These are phyloP conservation scores for Geotrichum macrosporum DNA, from an alignment of 1,139 yeast genomes.

Conservation along the genomic window DNA sequence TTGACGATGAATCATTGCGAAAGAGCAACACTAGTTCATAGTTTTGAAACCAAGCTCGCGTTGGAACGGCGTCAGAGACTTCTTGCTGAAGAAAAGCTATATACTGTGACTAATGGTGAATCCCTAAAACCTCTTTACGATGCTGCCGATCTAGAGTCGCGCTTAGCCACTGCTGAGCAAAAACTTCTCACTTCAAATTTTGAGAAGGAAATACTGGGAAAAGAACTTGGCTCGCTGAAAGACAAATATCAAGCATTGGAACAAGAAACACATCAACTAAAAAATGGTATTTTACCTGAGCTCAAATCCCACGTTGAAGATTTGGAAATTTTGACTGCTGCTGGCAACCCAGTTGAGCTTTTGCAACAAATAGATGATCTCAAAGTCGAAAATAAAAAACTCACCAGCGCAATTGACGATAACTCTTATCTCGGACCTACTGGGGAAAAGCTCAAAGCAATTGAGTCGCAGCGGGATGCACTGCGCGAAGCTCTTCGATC, in stretches of 20 bases:
- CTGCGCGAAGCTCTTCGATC: constrained; percentile 41
- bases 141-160: constrained; percentile 28
- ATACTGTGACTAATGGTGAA: constrained; percentile 8
- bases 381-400: constrained; percentile 36
- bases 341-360: constrained; percentile 35
- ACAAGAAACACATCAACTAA: constrained; percentile 36
- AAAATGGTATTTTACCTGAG: constrained; percentile 34
- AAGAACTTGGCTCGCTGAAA: constrained; percentile 25
- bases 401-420: constrained; percentile 35
- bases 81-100: constrained; percentile 27
- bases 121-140: constrained; percentile 23
- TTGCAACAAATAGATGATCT: constrained; percentile 35
- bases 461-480: constrained; percentile 44
- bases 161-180: constrained; percentile 28
- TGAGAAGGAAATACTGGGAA: constrained; percentile 27
- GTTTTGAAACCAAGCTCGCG: constrained; percentile 33
- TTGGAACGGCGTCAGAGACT: constrained; percentile 36
- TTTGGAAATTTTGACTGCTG: constrained; percentile 32
- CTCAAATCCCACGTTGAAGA: constrained; percentile 31
- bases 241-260: constrained; percentile 34
- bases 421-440: constrained; percentile 34
- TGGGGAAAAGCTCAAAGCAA: constrained; percentile 32
- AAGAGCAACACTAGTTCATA: constrained; percentile 30
- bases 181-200: constrained; percentile 27
- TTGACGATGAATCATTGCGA: constrained; percentile 19